Evolutionary conservation across 1,284 basidiomycete genomes (phyloP), one percentile per base, ranked within the genome.

Genomic region (Leccinum fallax): DNA sequence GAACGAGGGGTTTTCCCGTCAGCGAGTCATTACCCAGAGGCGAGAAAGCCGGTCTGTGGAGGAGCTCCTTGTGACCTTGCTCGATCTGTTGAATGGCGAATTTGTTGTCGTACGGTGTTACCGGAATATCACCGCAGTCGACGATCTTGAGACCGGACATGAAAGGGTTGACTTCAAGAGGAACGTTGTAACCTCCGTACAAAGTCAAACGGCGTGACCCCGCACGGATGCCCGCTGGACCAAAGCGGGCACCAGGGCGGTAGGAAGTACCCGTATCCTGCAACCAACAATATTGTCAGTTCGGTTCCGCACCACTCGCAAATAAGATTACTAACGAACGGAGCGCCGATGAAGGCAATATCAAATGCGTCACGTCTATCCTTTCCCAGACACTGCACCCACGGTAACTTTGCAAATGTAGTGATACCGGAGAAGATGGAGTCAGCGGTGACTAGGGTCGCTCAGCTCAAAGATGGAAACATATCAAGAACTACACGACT

Each of bases 271-370:
- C 88, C 16, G 88, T 90, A 64, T 92, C 90, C 87, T 88, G 62
- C 13, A 11, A 57, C 34, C 40, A 16, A 48, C 3, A 15, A 1
- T 3, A 19, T 32, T 2, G n/a, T 56, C 49, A 58, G 40, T 54
- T 40, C 21, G 3, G 46, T 16, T 26, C 9, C 7, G 9, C 16
- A 11, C 8, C 19, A 11, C 5, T 46, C 49, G 43, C 26, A 53
- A 46, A 60, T 58, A 46, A 59, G 62, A 51, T 56, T 36, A 19
- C 84, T 69, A 73, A 88, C 87, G 70, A 93, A 92, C 1, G 90
- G 92, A 53, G 90, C 88, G 38, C 91, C 92, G 57, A 93, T 77
- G 74, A 93, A 88, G 13, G 90, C 90, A 62, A 92, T 88, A 73
- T 92, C 90, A 67, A 91, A 88, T 1, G 80, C 68, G 32, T 78